Evolutionary conservation across 768 basidiomycete species (phyloP).

Genomic region (Calocera viscosa): DNA sequence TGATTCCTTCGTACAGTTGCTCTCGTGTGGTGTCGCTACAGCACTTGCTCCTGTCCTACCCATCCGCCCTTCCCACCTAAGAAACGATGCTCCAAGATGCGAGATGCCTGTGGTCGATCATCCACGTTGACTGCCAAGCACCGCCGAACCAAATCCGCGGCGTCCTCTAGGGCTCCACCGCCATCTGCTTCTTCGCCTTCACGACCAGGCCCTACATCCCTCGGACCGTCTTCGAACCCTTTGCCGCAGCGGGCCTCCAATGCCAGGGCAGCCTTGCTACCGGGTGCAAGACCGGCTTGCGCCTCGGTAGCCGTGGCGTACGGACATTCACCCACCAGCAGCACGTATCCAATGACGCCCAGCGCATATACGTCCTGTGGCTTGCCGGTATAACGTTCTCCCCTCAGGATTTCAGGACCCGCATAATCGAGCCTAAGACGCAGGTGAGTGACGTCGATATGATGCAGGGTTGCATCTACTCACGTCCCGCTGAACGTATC

Average conservation of each 20-base stretch:
- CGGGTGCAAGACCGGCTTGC: conserved; percentile 53
- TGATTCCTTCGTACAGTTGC: not conserved
- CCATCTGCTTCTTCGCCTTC: conserved; percentile 64
- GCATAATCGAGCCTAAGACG: conserved; percentile 72
- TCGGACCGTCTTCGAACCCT: conserved; percentile 59
- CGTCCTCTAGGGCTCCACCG: conserved; percentile 73
- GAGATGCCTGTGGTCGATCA: conserved; percentile 76
- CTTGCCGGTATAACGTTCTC: conserved; percentile 88
- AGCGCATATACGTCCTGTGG: conserved; percentile 99
- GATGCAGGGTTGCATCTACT: conserved; percentile 27
- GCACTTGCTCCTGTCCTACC: conserved; percentile 27
- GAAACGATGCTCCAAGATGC: conserved; percentile 67
- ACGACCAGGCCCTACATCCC: conserved; percentile 32
- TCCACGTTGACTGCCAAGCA: conserved; percentile 71
- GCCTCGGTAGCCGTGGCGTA: conserved; percentile 86
- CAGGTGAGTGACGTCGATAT: not conserved
- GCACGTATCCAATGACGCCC: conserved; percentile 90
- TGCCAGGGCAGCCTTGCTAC: conserved; percentile 22
- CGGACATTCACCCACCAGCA: conserved; percentile 83
- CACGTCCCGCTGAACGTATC: conserved; percentile 88
- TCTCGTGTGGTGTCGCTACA: not conserved
- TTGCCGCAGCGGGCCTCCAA: conserved; percentile 17
- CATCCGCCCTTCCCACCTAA: conserved; percentile 68
- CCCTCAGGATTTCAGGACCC: conserved; percentile 88
- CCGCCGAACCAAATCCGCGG: conserved; percentile 65